Base-by-base conservation (phyloP, 805 yeast species). In the Cyberlindnera maclurae region DNA sequence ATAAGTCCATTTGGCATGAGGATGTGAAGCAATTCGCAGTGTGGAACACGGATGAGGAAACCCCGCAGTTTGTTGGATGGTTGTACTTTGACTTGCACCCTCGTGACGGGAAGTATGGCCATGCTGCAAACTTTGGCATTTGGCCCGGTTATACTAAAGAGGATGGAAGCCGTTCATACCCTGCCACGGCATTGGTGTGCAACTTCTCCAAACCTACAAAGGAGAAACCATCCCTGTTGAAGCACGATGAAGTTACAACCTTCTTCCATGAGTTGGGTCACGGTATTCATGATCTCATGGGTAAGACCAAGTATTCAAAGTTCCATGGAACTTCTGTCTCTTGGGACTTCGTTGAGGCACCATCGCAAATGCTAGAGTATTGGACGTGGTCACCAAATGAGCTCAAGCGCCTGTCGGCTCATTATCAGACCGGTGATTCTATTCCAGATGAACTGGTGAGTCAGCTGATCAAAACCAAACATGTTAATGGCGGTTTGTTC, bases 211-310 rank as follows among this genome's bases (percentile, higher is more conserved):
- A 79, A 54, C 87, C 90, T 32, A 71, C 81, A 5, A 62, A 65
- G 13, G 73, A 68, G 18, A 82, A 79, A 55, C 94, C 90, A 15
- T 75, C 89, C 1, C 66, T 86, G 49, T 70, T 86, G 51, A 79
- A 80, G 51, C 95, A 86, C 57, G 68, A 67, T 46, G 94, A 85
- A 57, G 85, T 85, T 11, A 78, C 78, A 16, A 86, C 95, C 0
- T 81, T 86, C 49, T 86, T 86, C 78, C 95, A 86, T 55, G 95
- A 86, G 60, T 69, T 85, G 47, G 95, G 95, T 18, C 95, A 86
- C 54, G 95, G 94, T 40, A 81, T 86, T 41, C 96, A 86, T 60
- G 82, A 77, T 48, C 62, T 84, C 34, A 69, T 85, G 39, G 84
- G 89, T 10, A 66, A 71, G 44, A 80, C 89, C 20, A 65, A 64